Conservation (phyloP, 805 yeast genomes). For the Kazachstania psychrophila region DNA sequence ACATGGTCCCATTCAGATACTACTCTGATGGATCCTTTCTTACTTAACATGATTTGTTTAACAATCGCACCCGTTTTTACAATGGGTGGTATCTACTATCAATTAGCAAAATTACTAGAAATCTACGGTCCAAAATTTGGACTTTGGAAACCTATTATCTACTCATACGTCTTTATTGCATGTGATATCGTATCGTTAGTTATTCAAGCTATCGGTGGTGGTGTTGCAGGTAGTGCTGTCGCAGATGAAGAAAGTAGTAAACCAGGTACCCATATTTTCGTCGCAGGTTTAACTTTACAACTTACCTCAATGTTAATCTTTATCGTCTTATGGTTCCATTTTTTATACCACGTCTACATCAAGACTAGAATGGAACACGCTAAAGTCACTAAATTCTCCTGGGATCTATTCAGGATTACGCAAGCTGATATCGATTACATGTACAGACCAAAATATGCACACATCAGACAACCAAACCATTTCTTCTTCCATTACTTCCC, state of each 20-base stretch:
- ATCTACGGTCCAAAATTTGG: slow-evolving; percentile 51
- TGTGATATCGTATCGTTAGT: slow-evolving; percentile 58
- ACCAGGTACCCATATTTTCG: slow-evolving; percentile 39
- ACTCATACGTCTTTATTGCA: slow-evolving; percentile 50
- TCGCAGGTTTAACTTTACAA: slow-evolving; percentile 72
- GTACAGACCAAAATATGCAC: slow-evolving; percentile 21
- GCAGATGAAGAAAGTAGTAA: slow-evolving; percentile 17
- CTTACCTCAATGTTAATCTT: slow-evolving; percentile 61
- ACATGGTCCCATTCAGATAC: slow-evolving; percentile 35
- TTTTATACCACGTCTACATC: slow-evolving; percentile 35
- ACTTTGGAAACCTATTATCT: slow-evolving; percentile 27
- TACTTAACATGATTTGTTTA: slow-evolving; percentile 57
- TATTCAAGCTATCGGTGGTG: slow-evolving; percentile 74
- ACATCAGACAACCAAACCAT: slow-evolving; percentile 24
- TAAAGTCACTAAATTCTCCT: slow-evolving; percentile 11
- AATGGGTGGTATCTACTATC: slow-evolving; percentile 74
- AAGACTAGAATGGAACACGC: slow-evolving; percentile 20
- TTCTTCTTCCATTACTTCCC: slow-evolving; percentile 38
- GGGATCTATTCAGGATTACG: slow-evolving; percentile 11
- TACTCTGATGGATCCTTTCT: slow-evolving; percentile 33
- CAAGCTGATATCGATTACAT: slow-evolving; percentile 17
- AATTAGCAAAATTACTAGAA: slow-evolving; percentile 57
- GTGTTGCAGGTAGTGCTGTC: slow-evolving; percentile 46
- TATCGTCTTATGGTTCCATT: slow-evolving; percentile 39
- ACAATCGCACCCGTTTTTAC: slow-evolving; percentile 77